Conservation (phyloP, 306 rosid species). For the Calophaca sinica region DNA sequence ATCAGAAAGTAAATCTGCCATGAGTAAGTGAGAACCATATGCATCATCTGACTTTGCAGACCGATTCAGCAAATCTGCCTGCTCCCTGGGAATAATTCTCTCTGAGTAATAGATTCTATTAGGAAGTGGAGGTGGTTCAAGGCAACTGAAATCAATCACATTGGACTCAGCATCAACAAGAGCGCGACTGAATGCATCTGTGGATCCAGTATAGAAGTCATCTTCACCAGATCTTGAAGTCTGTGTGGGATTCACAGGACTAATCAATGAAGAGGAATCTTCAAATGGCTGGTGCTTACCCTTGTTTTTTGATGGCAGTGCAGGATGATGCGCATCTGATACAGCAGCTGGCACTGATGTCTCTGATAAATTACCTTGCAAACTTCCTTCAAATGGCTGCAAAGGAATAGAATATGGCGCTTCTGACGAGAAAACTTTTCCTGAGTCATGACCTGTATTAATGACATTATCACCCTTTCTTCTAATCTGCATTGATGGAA, state of each 20-base stretch:
- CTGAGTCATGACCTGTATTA: slow-evolving; percentile 57
- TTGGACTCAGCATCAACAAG: slow-evolving; percentile 62
- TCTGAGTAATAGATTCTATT: slow-evolving; percentile 85
- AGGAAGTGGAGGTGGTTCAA: slow-evolving; percentile 74
- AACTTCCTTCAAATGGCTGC: slow-evolving; percentile 49
- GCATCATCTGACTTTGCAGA: slow-evolving; percentile 87
- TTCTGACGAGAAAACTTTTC: slow-evolving; percentile 47
- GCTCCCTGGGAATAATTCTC: slow-evolving; percentile 90
- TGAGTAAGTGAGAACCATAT: slow-evolving; percentile 67
- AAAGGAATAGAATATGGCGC: slow-evolving; percentile 51
- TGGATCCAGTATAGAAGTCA: slow-evolving; percentile 53
- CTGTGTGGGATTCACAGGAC: slow-evolving; percentile 56
- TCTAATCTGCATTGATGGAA: slow-evolving; percentile 51
- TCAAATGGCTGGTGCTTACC: slow-evolving; percentile 59
- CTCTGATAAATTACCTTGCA: slow-evolving; percentile 53
- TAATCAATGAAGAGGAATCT: slow-evolving; percentile 54
- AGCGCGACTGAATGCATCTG: slow-evolving; percentile 56
- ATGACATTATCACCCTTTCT: slow-evolving; percentile 57
- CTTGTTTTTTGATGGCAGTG: slow-evolving; percentile 59
- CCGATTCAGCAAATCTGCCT: slow-evolving; percentile 78
- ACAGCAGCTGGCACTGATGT: slow-evolving; percentile 49
- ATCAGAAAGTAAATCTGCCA: slow-evolving; percentile 70
- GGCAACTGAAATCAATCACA: slow-evolving; percentile 66
- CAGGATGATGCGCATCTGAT: slow-evolving; percentile 49
- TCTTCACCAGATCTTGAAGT: slow-evolving; percentile 60